These are phyloP conservation scores for Microcos paniculata DNA, from an alignment of 345 rosid species.

Conservation along the genomic window DNA sequence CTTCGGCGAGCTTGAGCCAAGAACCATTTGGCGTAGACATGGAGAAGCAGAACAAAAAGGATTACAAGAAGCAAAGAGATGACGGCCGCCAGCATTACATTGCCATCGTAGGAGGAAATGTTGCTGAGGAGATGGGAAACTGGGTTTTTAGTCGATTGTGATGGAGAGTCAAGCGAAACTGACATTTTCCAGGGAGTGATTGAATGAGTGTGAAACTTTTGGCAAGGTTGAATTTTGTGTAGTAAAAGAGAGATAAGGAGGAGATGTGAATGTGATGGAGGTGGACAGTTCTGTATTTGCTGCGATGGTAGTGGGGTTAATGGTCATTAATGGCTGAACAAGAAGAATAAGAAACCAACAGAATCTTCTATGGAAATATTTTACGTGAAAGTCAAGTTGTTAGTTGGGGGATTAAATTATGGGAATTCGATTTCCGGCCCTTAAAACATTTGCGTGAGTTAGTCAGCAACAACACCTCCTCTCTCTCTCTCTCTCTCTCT, in stretches of 20 bases:
- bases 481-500: background rate
- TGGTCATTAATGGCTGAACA: background rate
- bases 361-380: conserved; percentile 16
- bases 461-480: conserved; percentile 1
- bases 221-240: background rate
- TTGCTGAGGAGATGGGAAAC: conserved; percentile 33
- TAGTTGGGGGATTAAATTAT: conserved; percentile 19
- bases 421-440: background rate
- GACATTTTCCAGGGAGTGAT: conserved; percentile 5
- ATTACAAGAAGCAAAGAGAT: conserved; percentile 67
- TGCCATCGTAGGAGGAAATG: conserved; percentile 66
- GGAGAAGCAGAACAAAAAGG: conserved; percentile 78
- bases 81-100: conserved; percentile 70
- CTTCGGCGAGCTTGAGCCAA: conserved; percentile 43
- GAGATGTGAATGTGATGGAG: conserved; percentile 4
- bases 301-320: background rate
- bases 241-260: background rate
- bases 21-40: conserved; percentile 77
- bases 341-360: conserved; percentile 2
- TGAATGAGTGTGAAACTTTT: background rate
- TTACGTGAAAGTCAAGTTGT: conserved; percentile 37
- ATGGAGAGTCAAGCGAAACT: conserved; percentile 14
- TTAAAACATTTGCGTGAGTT: conserved; percentile 22
- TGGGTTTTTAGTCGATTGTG: conserved; percentile 18
- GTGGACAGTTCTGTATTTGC: background rate